Conservation (phyloP, 768 basidiomycete genomes). For the Coprinellus micaceus region DNA sequence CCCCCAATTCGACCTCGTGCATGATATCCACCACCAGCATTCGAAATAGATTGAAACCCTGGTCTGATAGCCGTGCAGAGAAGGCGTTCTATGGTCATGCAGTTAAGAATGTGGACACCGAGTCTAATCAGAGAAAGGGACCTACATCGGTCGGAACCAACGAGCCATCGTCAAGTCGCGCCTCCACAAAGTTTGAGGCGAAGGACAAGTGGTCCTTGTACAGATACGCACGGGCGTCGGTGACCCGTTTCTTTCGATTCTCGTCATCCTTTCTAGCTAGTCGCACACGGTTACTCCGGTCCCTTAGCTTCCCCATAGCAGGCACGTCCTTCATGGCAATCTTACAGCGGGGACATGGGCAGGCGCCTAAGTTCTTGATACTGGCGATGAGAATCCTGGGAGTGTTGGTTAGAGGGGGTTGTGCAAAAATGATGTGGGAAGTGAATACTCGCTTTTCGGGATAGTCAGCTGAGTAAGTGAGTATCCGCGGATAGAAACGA, state of each 20-base stretch:
- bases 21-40: slow-evolving; percentile 30
- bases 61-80: neutral
- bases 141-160: no score
- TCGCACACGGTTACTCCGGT: neutral
- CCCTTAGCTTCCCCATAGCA: neutral
- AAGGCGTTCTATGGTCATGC: no score
- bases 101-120: no score
- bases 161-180: neutral
- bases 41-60: slow-evolving; percentile 19
- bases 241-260: neutral
- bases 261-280: neutral
- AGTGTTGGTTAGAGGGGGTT: neutral
- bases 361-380: neutral
- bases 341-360: neutral
- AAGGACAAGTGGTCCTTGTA: neutral
- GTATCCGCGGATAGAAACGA: neutral
- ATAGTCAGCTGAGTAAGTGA: slow-evolving; percentile 8
- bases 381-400: neutral
- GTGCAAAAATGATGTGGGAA: neutral
- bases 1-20: slow-evolving; percentile 37
- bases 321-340: neutral
- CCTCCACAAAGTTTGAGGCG: neutral
- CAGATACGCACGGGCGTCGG: neutral
- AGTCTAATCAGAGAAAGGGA: no score
- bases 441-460: slow-evolving; percentile 6